phyloP scores from a whole-genome alignment of 495 filamentous ascomycete genomes.

The Lasiosphaeriaceae sp. region DNA sequence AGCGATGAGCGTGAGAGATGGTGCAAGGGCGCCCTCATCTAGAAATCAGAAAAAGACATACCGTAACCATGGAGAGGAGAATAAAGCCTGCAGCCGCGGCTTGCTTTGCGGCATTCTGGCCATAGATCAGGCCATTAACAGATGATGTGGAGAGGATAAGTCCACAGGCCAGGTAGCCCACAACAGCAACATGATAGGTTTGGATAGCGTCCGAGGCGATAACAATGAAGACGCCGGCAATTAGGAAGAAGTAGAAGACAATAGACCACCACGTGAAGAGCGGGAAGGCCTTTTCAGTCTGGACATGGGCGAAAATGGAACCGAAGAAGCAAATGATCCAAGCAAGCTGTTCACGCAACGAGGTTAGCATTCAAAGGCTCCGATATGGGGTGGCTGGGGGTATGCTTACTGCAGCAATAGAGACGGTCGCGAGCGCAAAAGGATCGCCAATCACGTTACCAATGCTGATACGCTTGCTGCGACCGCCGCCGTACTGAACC shows the following conservation, averaged over 20 bases:
- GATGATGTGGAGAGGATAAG: conserved; percentile 80
- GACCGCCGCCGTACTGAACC: conserved; percentile 44
- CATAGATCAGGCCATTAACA: conserved; percentile 78
- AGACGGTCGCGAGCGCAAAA: conserved; percentile 90
- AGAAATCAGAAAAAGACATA: conserved; percentile 41
- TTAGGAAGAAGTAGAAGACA: conserved; percentile 78
- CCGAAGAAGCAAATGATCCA: conserved; percentile 91
- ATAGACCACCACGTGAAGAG: conserved; percentile 89
- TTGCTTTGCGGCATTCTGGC: conserved; percentile 63
- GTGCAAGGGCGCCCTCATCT: background rate
- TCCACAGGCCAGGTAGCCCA: conserved; percentile 78
- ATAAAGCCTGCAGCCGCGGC: conserved; percentile 92
- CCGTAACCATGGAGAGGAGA: conserved; percentile 89
- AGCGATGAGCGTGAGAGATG: background rate
- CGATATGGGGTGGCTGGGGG: background rate
- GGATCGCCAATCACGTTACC: conserved; percentile 94
- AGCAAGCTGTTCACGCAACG: conserved; percentile 61
- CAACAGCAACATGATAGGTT: conserved; percentile 88
- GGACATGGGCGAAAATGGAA: conserved; percentile 68
- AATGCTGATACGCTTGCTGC: conserved; percentile 59
- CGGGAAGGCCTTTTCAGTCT: conserved; percentile 51
- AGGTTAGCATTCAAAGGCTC: conserved; percentile 19
- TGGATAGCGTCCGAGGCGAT: conserved; percentile 76
- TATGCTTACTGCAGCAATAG: conserved; percentile 77
- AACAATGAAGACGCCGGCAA: conserved; percentile 72